Evolutionary conservation across 2,329 filamentous ascomycete species (phyloP).

Genomic region (Aspergillus pseudonomiae): DNA sequence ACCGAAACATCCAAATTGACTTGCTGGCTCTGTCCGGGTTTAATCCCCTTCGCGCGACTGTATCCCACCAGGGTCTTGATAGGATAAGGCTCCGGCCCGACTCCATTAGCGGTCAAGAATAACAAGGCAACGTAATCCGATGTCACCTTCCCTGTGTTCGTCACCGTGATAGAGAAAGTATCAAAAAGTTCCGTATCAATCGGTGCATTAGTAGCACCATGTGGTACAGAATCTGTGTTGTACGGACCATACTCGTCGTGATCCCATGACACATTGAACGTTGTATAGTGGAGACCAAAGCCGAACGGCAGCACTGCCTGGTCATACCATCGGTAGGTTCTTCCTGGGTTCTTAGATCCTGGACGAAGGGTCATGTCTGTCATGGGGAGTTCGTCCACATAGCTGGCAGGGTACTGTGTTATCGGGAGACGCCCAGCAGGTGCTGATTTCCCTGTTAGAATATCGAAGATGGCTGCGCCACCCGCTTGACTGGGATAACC

Average conservation of each 20-base stretch:
- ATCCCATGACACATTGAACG: conserved; percentile 28
- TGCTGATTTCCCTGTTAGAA: conserved; percentile 37
- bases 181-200: conserved; percentile 21
- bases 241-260: neutral
- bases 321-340: conserved; percentile 46
- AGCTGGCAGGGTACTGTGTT: conserved; percentile 43
- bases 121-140: conserved; percentile 41
- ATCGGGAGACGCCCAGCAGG: conserved; percentile 42
- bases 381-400: conserved; percentile 41
- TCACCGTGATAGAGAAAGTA: conserved; percentile 31
- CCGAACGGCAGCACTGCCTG: conserved; percentile 41
- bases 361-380: conserved; percentile 40
- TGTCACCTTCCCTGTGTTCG: conserved; percentile 32
- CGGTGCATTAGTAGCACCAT: neutral
- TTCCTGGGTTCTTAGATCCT: conserved; percentile 31
- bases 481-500: conserved; percentile 45
- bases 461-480: conserved; percentile 40
- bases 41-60: conserved; percentile 24
- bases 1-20: conserved; percentile 33
- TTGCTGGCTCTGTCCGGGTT: conserved; percentile 21
- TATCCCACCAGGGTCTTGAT: conserved; percentile 39
- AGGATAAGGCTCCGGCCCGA: conserved; percentile 38
- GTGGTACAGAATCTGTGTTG: neutral
- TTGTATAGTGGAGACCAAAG: conserved; percentile 45
- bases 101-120: conserved; percentile 32